Evolutionary conservation across 2,329 filamentous ascomycete genomes (phyloP), one percentile per base, ranked within the genome.

Genomic region (Pestalotiopsis sp.): DNA sequence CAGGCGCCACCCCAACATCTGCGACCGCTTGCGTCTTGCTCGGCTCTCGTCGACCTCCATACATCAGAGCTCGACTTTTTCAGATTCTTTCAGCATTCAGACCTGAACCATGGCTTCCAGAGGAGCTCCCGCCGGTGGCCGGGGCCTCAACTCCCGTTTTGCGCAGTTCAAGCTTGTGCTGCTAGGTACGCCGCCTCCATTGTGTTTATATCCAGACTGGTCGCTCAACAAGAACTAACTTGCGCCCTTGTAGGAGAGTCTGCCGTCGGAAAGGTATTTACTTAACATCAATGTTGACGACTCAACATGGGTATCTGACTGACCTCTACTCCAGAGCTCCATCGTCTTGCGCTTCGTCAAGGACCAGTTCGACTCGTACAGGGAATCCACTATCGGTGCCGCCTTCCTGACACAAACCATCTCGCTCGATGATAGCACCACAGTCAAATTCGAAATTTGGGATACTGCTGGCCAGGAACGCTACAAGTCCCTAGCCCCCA

Each of bases 361-460:
- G 94, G 95, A 99, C 83, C 96, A 98, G 94, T 99, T 99, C 84
- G 96, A 99, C 86, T 89, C 87, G 66, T 98, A 98, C 86, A 91
- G 95, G 83, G 95, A 98, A 90, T 97, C 95, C 68, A 98, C 95
- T 71, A 98, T 98, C 84, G 95, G 96, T 82, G 96, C 97, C 76
- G 97, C 97, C 75, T 99, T 99, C 88, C 89, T 99, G 75, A 99
- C 96, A 77, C 96, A 99, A 84, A 99, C 96, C 75, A 98, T 99
- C 81, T 95, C 95, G 69, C 92, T 99, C 82, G 95, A 98, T 81
- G 96, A 98, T 80, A 96, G 91, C 83, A 98, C 96, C 70, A 99
- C 96, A 68, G 95, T 99, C 83, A 99, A 99, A 87, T 99, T 99
- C 79, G 96, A 99, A 84, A 99, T 99, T 80, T 99, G 96, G 95